Conservation (phyloP, 345 rosid species). For the Arabidopsis suecica region DNA sequence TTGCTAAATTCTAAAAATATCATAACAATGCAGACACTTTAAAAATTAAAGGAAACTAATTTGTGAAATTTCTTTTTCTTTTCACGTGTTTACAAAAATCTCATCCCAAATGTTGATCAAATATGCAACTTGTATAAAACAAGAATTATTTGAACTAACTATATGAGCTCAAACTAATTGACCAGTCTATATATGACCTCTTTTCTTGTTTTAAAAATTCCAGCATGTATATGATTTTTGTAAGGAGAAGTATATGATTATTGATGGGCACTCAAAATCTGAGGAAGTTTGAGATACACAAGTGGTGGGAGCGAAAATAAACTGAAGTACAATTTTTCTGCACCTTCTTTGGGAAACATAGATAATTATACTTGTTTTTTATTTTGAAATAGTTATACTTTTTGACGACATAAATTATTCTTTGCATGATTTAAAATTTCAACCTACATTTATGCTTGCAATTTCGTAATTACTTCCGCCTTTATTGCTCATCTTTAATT, state of each 20-base stretch:
- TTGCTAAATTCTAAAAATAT: not conserved
- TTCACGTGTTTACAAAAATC: not conserved
- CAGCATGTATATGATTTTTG: not conserved
- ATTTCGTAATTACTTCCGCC: slow-evolving; percentile 31
- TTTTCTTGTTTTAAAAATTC: not conserved
- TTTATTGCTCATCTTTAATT: slow-evolving; percentile 15
- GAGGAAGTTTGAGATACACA: too few relatives aligned
- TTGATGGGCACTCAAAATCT: not conserved
- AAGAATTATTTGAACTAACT: not conserved
- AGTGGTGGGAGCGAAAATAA: too few relatives aligned
- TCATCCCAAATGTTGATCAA: not conserved
- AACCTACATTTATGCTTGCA: slow-evolving; percentile 30
- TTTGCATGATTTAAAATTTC: slow-evolving; percentile 26
- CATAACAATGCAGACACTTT: not conserved
- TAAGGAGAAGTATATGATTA: not conserved
- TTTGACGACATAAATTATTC: slow-evolving; percentile 27
- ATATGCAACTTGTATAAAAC: not conserved
- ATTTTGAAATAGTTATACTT: too few relatives aligned
- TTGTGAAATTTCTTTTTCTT: too few relatives aligned
- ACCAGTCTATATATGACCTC: not conserved
- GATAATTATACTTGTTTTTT: slow-evolving; percentile 13
- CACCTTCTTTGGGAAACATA: slow-evolving; percentile 33
- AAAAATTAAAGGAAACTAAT: not conserved
- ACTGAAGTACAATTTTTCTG: slow-evolving; percentile 10
- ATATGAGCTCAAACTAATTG: not conserved